These are phyloP conservation scores for Colletotrichum cordylinicola DNA, from an alignment of 2,329 filamentous ascomycete species.

Conservation along the genomic window DNA sequence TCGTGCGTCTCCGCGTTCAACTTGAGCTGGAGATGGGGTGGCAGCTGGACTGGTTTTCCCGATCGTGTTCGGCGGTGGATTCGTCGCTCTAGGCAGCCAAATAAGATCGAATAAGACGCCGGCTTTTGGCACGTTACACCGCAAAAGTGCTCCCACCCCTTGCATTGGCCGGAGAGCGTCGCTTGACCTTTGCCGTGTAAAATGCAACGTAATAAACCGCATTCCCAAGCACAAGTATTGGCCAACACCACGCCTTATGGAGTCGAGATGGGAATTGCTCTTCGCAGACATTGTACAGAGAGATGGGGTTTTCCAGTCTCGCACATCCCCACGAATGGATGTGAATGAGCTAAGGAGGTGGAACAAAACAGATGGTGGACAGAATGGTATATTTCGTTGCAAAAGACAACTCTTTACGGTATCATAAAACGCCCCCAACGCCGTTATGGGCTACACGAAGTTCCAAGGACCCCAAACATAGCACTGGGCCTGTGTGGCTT, in stretches of 20 bases:
- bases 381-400: neutral
- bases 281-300: neutral
- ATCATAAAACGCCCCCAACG: slow-evolving; percentile 7
- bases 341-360: neutral
- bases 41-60: neutral
- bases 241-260: neutral
- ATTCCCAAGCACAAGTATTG: neutral
- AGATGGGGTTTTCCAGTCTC: neutral
- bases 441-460: neutral
- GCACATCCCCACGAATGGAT: neutral
- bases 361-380: neutral
- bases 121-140: neutral
- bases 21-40: neutral
- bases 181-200: neutral
- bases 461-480: neutral
- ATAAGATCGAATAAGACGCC: slow-evolving; percentile 1
- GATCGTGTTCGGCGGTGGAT: neutral
- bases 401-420: neutral
- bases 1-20: neutral
- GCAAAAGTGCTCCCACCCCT: neutral
- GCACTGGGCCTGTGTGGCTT: neutral
- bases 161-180: neutral
- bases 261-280: neutral
- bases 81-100: neutral
- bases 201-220: neutral